phyloP scores from a whole-genome alignment of 257 asterid species.

The Plantago major region DNA sequence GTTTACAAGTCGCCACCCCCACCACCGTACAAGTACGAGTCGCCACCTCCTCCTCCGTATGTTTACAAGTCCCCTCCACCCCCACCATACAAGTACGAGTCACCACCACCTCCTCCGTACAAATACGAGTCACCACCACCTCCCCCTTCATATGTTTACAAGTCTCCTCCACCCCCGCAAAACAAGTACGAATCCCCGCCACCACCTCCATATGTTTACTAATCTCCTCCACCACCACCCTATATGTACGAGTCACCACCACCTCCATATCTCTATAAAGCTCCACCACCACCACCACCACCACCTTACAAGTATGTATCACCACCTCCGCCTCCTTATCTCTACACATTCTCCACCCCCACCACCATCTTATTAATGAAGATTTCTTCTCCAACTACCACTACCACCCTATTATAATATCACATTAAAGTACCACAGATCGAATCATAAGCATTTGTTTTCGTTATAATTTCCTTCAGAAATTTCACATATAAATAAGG shows the following conservation, averaged over 20 bases:
- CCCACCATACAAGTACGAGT: too few relatives aligned
- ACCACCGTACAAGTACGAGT: too few relatives aligned
- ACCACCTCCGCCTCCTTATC: conserved; percentile 13
- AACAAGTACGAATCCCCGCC: not conserved
- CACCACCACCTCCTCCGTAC: too few relatives aligned
- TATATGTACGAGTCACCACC: conserved; percentile 20
- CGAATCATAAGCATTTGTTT: not conserved
- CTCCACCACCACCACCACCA: conserved; percentile 14
- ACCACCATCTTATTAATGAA: conserved; percentile 1
- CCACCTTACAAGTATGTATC: conserved; percentile 17
- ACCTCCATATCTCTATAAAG: not conserved
- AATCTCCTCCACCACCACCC: conserved; percentile 4
- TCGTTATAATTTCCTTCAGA: not conserved
- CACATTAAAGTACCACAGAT: conserved; percentile 7
- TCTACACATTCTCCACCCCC: conserved; percentile 6
- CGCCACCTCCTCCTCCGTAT: too few relatives aligned
- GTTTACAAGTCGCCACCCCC: too few relatives aligned
- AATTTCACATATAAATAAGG: conserved; percentile 17
- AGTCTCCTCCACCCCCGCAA: too few relatives aligned
- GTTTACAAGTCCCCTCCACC: too few relatives aligned
- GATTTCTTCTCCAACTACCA: conserved; percentile 7
- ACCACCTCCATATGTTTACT: not conserved
- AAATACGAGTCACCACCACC: too few relatives aligned
- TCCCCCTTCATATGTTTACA: too few relatives aligned
- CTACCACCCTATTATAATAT: not conserved